Evolutionary conservation across 2,329 filamentous ascomycete species (phyloP), one percentile per base, ranked within the genome.

Genomic region (Aspergillus tamarii): DNA sequence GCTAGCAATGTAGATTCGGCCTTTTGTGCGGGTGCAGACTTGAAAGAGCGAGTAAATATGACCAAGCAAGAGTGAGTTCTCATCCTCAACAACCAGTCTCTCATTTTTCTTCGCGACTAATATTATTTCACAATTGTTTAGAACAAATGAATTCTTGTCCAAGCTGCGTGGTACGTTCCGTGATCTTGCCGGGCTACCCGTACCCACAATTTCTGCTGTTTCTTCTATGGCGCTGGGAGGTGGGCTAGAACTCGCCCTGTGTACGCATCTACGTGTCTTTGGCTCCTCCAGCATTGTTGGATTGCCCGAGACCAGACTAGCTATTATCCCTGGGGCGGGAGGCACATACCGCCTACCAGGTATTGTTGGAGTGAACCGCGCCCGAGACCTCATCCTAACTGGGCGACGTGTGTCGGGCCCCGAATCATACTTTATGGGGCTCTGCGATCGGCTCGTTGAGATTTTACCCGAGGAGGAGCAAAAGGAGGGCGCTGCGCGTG

Each of bases 11-110:
- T 92, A n/a, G 92, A 97, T 70, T 84, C 87, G 28, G 91, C 89
- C 72, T 99, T 99, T 78, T 99, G 95, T 78, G 93, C 95, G 0
- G 95, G 95, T 43, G 95, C 95, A 4, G 95, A 99, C 76, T 80
- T 99, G 72, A 98, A 97, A 76, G 94, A 97, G 83, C 84, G 94
- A 32, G 85, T 86, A 63, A 87, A 84, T 4, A 95, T 97, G 79
- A 89, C 87, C 1, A 85, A 84, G 65, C 87, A 93, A 71, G 91
- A 97, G 93, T 96, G 78, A 66, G 87, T 55, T 41, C 11, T 12
- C 34, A 36, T 36, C 48, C 45, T 23, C n/a, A 48, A 26, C 21
- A 32, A 23, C 63, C 21, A 10, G n/a, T n/a, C 14, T 23, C 19
- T 23, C 43, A 12, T 1, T 23, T 23, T n/a, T 16, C 19, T 10